Base-by-base conservation (phyloP, 208 protist species). In the Naegleria lovaniensis region DNA sequence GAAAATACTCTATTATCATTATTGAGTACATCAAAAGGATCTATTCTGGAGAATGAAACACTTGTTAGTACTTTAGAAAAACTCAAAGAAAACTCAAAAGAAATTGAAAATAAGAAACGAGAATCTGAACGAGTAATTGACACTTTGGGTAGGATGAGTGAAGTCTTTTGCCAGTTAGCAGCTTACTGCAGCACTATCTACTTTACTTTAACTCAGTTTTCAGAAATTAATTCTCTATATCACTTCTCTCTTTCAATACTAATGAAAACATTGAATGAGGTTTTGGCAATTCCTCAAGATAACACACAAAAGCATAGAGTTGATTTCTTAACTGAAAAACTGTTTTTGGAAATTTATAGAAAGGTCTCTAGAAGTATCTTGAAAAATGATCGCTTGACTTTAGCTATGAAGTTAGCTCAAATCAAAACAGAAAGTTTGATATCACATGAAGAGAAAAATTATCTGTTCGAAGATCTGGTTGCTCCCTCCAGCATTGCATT, bases 161-260 rank as follows among this genome's bases (percentile, higher is more conserved):
- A 93, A n/a, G 91, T 95, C 67, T 99, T 99, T 93, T 92, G 94
- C n/a, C 97, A 97, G 29, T 93, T 99, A n/a, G 96, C 98, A 19
- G 88, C 94, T 9, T 92, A 94, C 38, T 96, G 96, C 67, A 95
- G 96, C 40, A 92, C 94, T 55, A 94, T 99, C 36, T 99, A 99
- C 95, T 99, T 99, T 94, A 94, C 97, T 0, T 92, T 99, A 48
- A 94, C 97, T 90, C 94, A 97, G 91, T 94, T 99, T 83, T 93
- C 93, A 83, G 96, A 97, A 91, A 90, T 99, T 11, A 97, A 98
- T 93, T 94, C 94, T 59, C 95, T 99, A 52, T 99, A 99, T 93
- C 98, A 98, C 79, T 99, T 98, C 94, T 98, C 97, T 84, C 94
- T 99, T 11, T 87, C 95, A 67, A 98, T 98, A 93, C 98, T 99